Evolutionary conservation across 257 asterid species (phyloP).

Genomic region (Salvia rosmarinus): DNA sequence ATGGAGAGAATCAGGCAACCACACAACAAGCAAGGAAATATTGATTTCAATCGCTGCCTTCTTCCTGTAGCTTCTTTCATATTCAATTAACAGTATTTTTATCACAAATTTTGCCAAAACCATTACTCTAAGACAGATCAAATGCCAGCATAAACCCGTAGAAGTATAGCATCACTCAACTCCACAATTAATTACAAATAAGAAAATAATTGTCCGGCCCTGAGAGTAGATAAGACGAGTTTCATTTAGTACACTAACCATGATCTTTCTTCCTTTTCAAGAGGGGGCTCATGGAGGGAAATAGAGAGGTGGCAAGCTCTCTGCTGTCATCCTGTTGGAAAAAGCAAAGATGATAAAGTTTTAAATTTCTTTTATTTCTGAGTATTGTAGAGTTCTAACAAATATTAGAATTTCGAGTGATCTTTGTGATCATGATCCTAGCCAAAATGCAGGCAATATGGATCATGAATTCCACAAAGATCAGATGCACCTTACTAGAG

Average conservation of each 20-base stretch:
- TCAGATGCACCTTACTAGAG: conserved; percentile 60
- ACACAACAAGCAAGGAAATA: conserved; percentile 7
- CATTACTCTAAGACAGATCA: not conserved
- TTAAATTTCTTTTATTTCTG: not conserved
- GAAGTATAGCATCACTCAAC: conserved; percentile 22
- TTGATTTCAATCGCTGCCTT: conserved; percentile 5
- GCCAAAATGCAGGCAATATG: conserved; percentile 1
- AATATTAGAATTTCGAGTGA: not conserved
- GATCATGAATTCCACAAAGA: conserved; percentile 23
- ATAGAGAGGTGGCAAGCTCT: conserved; percentile 62
- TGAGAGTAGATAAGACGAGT: not conserved
- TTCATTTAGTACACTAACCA: conserved; percentile 46
- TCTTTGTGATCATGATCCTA: no score
- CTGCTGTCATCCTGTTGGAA: conserved; percentile 72
- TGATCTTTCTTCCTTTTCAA: conserved; percentile 86
- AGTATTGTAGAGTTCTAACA: not conserved
- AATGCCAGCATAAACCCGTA: not conserved
- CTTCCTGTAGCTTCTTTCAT: conserved; percentile 17
- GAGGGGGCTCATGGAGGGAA: conserved; percentile 61
- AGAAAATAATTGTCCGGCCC: not conserved
- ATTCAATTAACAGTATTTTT: conserved; percentile 5
- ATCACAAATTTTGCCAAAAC: conserved; percentile 9
- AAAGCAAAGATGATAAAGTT: conserved; percentile 11
- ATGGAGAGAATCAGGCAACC: conserved; percentile 10
- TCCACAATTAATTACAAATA: not conserved